Percentiles rank a stretch among this genome's conserved stretches.
Evolutionary conservation across 2,329 filamentous ascomycete genomes (phyloP).

Genomic region (Diaporthe capsici): DNA sequence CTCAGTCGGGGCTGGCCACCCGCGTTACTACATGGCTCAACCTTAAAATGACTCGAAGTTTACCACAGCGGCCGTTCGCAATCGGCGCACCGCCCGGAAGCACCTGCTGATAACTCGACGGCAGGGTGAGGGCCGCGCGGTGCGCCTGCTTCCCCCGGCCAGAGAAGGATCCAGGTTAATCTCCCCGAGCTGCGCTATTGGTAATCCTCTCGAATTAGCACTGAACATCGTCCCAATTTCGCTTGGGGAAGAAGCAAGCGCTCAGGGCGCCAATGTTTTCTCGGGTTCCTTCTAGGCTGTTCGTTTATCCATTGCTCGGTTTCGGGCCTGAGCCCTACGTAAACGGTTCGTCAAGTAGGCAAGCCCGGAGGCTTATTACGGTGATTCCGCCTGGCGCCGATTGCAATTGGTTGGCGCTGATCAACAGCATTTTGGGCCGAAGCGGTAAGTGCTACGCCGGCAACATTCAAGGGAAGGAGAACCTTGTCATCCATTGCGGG

Average conservation of each 20-base stretch:
- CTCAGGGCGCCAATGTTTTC: neutral
- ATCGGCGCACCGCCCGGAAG: neutral
- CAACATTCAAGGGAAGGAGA: neutral
- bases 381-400: neutral
- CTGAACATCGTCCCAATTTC: neutral
- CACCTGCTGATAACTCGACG: neutral
- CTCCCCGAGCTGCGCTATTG: neutral
- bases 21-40: neutral
- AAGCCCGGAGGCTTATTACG: neutral
- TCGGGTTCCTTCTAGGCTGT: neutral
- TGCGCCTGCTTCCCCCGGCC: neutral
- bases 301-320: neutral
- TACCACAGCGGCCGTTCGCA: neutral
- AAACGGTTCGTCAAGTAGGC: neutral
- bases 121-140: neutral
- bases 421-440: neutral
- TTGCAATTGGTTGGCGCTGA: neutral
- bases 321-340: neutral
- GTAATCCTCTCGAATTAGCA: neutral
- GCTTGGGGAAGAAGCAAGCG: neutral
- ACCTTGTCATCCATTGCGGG: neutral
- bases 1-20: neutral
- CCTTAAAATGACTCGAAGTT: conserved; percentile 6
- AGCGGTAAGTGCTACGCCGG: neutral
- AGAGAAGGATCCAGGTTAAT: neutral